Conservation (phyloP, 2,329 filamentous ascomycete species). For the Beauveria caledonica region DNA sequence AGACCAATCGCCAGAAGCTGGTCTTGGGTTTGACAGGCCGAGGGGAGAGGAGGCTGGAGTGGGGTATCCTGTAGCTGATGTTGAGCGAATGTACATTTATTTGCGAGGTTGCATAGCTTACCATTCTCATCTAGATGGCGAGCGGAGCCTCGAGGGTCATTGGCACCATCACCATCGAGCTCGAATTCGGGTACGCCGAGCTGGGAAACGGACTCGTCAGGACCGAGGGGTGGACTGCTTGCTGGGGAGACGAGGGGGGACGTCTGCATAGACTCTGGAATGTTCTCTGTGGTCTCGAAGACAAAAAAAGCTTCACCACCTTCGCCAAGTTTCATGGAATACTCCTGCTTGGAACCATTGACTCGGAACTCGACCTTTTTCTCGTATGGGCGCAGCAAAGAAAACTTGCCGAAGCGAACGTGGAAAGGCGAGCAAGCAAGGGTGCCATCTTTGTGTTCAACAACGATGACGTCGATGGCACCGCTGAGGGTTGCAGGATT, state of each 20-base stretch:
- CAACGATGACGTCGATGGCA: constrained; percentile 97
- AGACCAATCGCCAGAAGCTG: constrained; percentile 44
- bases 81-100: constrained; percentile 10
- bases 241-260: constrained; percentile 87
- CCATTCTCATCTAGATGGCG: constrained; percentile 26
- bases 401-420: constrained; percentile 98
- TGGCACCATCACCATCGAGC: constrained; percentile 39
- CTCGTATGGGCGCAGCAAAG: constrained; percentile 84
- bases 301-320: constrained; percentile 98
- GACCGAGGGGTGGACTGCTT: constrained; percentile 64
- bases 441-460: constrained; percentile 86
- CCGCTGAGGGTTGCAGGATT: constrained; percentile 95
- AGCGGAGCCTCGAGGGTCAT: constrained; percentile 3
- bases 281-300: constrained; percentile 86
- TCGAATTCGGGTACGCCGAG: constrained; percentile 64
- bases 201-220: constrained; percentile 23
- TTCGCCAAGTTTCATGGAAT: constrained; percentile 97
- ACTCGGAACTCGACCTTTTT: constrained; percentile 99
- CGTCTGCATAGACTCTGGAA: constrained; percentile 89
- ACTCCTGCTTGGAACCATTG: constrained; percentile 85
- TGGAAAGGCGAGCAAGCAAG: constrained; percentile 95
- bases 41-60: constrained; percentile 40
- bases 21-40: constrained; percentile 37
- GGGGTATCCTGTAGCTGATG: constrained; percentile 31
- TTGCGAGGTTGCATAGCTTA: constrained; percentile 14